Evolutionary conservation across 2,329 filamentous ascomycete species (phyloP), one percentile per base, ranked within the genome.

Genomic region (Talaromyces albobiverticillius): DNA sequence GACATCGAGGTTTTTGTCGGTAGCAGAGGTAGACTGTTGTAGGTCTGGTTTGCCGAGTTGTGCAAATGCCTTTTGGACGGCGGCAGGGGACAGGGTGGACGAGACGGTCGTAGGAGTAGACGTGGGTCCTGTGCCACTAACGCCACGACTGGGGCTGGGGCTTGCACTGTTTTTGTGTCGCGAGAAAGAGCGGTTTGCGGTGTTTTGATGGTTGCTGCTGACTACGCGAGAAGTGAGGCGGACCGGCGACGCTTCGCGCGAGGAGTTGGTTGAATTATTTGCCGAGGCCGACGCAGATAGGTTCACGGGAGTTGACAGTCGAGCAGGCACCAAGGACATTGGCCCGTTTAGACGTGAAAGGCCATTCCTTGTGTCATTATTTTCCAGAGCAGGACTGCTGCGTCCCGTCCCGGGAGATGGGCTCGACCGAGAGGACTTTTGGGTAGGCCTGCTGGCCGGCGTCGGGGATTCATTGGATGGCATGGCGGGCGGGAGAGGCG

Each of bases 111-210:
- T 55, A 54, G 67, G 66, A 18, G 64, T 60, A 50, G 64, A 59
- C 22, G 58, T 60, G 47, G 69, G 57, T 36, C 62, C 60, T n/a
- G 66, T 61, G 42, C 76, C 80, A 54, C 76, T 74, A 61, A 63
- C 66, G 6, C 68, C 65, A 38, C 86, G 81, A 53, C 80, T 77
- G 18, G 86, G 85, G 62, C 84, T 89, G 56, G 79, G 74, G 53
- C 89, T 86, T 58, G 84, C 79, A 67, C 84, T 89, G 67, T 82
- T 84, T 68, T 85, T 87, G 63, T 85, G 83, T 55, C 86, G 84
- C 11, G 53, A 55, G 62, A 81, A 77, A 48, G 76, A 76, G 51
- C 70, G 64, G n/a, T 68, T 60, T 53, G 70, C 64, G 16, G 42
- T 48, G 23, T 42, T 42, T 57, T 65, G 64, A 36, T 64, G 60